Evolutionary conservation across 192 early-diverging fungal species (phyloP).

Genomic region (Lobulomyces angularis): DNA sequence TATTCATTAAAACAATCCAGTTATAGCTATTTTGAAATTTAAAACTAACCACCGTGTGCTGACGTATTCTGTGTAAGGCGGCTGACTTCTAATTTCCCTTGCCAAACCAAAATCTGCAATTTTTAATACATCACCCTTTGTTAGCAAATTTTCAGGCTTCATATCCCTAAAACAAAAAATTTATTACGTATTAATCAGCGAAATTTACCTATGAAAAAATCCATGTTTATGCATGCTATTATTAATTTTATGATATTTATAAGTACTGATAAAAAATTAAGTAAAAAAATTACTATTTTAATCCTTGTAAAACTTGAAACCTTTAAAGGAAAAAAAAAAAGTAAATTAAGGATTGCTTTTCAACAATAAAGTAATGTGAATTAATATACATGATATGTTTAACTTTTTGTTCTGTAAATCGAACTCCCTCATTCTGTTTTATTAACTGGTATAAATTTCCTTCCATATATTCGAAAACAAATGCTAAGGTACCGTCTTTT

Average conservation of each 20-base stretch:
- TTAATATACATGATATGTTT: slow-evolving; percentile 60
- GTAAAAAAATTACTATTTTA: too few relatives aligned
- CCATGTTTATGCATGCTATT: slow-evolving; percentile 89
- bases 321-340: slow-evolving; percentile 24
- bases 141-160: slow-evolving; percentile 68
- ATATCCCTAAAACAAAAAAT: neutral
- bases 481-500: slow-evolving; percentile 71
- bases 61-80: slow-evolving; percentile 94
- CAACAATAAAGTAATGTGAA: neutral
- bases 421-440: slow-evolving; percentile 53
- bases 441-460: slow-evolving; percentile 89
- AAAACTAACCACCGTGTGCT: slow-evolving; percentile 80
- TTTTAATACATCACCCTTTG: slow-evolving; percentile 44
- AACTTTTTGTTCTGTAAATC: slow-evolving; percentile 52
- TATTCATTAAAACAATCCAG: neutral
- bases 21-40: neutral
- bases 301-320: slow-evolving; percentile 73
- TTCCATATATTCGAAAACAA: slow-evolving; percentile 94
- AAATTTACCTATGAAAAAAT: slow-evolving; percentile 93
- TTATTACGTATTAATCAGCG: slow-evolving; percentile 43
- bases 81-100: slow-evolving; percentile 71
- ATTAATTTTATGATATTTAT: too few relatives aligned
- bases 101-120: slow-evolving; percentile 96
- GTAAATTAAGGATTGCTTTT: neutral
- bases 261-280: too few relatives aligned